These are phyloP conservation scores for Rhodotorula taiwanensis DNA, from an alignment of 768 basidiomycete genomes.

Conservation along the genomic window DNA sequence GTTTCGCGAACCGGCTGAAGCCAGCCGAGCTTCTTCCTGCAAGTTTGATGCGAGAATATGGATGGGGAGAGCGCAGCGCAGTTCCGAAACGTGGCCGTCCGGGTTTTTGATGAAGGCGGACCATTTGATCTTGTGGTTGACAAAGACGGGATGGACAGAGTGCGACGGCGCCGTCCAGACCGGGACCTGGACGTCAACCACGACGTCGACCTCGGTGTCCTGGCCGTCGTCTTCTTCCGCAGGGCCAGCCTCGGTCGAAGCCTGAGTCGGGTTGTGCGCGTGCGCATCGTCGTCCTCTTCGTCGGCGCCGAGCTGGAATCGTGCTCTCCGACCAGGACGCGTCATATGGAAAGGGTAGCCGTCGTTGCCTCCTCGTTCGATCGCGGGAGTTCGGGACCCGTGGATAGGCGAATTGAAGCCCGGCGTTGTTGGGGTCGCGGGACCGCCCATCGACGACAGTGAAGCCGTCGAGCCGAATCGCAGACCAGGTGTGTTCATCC, in stretches of 20 bases:
- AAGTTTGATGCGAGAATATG: conserved; percentile 70
- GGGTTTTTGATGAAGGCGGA: conserved; percentile 53
- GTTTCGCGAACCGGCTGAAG: conserved; percentile 68
- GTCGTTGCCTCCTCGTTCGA: not conserved
- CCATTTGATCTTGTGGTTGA: conserved; percentile 59
- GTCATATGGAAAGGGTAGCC: conserved; percentile 8
- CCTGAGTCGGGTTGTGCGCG: conserved; percentile 3
- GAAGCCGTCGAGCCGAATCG: conserved; percentile 32
- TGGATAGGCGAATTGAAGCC: conserved; percentile 24
- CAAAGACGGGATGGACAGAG: conserved; percentile 30
- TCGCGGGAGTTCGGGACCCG: conserved; percentile 8
- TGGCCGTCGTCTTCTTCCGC: conserved; percentile 41
- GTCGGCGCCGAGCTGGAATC: conserved; percentile 26
- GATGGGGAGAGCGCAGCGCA: conserved; percentile 88
- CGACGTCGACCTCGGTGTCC: conserved; percentile 52
- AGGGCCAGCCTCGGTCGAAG: not conserved
- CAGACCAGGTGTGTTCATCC: not conserved
- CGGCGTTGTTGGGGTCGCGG: conserved; percentile 24
- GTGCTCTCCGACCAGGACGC: not conserved
- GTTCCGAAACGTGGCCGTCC: conserved; percentile 86
- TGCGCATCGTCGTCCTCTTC: conserved; percentile 18
- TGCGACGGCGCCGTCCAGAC: conserved; percentile 46
- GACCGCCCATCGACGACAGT: conserved; percentile 21
- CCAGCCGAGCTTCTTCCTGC: conserved; percentile 64
- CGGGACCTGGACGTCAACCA: conserved; percentile 59